phyloP scores from a whole-genome alignment of 2,329 filamentous ascomycete genomes.

The Penicillium psychrosexuale region DNA sequence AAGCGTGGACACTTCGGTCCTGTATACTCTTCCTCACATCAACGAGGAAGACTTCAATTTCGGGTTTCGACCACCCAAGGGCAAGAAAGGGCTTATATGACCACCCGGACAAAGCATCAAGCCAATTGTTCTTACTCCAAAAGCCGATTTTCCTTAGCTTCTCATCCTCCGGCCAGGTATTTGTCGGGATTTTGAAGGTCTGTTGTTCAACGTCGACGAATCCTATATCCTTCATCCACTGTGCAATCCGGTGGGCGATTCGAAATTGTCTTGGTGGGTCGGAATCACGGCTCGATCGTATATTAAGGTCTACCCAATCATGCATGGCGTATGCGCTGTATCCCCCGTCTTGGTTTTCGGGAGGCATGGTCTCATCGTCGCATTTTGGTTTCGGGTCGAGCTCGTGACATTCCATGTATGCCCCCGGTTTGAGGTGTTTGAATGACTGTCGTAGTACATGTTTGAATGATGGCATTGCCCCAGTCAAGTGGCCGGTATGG shows the following conservation, averaged over 20 bases:
- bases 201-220: slow-evolving; percentile 57
- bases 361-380: slow-evolving; percentile 54
- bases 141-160: slow-evolving; percentile 49
- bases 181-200: slow-evolving; percentile 53
- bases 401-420: slow-evolving; percentile 49
- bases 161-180: slow-evolving; percentile 51
- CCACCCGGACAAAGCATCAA: slow-evolving; percentile 43
- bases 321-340: slow-evolving; percentile 41
- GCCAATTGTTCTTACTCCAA: slow-evolving; percentile 49
- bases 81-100: slow-evolving; percentile 44
- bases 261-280: slow-evolving; percentile 48
- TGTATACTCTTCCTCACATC: slow-evolving; percentile 43
- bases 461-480: slow-evolving; percentile 57
- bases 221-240: slow-evolving; percentile 55
- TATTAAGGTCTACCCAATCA: slow-evolving; percentile 48
- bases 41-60: slow-evolving; percentile 48
- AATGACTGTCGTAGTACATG: slow-evolving; percentile 53
- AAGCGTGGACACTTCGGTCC: slow-evolving; percentile 42
- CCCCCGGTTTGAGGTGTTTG: slow-evolving; percentile 55
- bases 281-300: slow-evolving; percentile 45
- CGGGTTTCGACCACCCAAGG: slow-evolving; percentile 44
- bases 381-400: slow-evolving; percentile 48
- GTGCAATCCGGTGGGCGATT: slow-evolving; percentile 53
- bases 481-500: slow-evolving; percentile 58
- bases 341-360: slow-evolving; percentile 38